Evolutionary conservation across 495 filamentous ascomycete genomes (phyloP), one percentile per base, ranked within the genome.

Genomic region (Neurospora tetrasperma): DNA sequence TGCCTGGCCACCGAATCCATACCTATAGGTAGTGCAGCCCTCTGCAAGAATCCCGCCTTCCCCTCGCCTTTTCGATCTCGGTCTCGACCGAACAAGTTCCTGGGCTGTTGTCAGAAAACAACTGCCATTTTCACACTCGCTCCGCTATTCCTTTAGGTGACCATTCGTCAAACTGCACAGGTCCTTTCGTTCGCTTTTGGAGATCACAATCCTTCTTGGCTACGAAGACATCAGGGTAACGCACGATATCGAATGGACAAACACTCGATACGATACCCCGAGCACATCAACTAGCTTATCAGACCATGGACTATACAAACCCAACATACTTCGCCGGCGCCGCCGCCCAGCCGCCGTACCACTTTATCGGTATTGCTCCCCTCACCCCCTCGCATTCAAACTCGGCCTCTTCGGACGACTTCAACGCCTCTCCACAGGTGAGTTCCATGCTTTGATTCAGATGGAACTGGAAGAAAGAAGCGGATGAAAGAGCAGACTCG

Each of bases 381-480:
- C 74, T 86, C 73, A 88, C 85, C 54, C 86, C 85, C 38, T 83
- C 83, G 42, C 86, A 86, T 77, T 83, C 85, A 66, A 85, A 84
- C 76, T 85, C 86, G 72, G 82, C 80, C 46, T 82, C 82, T 69
- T 84, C 85, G 46, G 87, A 88, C 71, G 85, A 88, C 70, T 87
- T 84, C 83, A 86, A 81, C 80, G 84, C 80, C 75, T 86, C 85
- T 73, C 83, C 86, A 73, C 83, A 85, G 76, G 86, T 88, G 84
- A 77, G 86, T 87, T 75, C 39, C 70, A 73, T 16, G 72, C 71
- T 39, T 71, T 39, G 39, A 41, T 23, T 40, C 12, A 18, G 27
- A 66, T 66, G 54, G 54, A 66, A 66, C 54, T 18, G 54, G 14
- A 66, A 66, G 14, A 9, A 3, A 66, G 27, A 18, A 66, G 54